Percentiles rank a stretch among this genome's conserved stretches.
phyloP scores from a whole-genome alignment of 805 yeast species.

The Saccharomycopsis javanensis region DNA sequence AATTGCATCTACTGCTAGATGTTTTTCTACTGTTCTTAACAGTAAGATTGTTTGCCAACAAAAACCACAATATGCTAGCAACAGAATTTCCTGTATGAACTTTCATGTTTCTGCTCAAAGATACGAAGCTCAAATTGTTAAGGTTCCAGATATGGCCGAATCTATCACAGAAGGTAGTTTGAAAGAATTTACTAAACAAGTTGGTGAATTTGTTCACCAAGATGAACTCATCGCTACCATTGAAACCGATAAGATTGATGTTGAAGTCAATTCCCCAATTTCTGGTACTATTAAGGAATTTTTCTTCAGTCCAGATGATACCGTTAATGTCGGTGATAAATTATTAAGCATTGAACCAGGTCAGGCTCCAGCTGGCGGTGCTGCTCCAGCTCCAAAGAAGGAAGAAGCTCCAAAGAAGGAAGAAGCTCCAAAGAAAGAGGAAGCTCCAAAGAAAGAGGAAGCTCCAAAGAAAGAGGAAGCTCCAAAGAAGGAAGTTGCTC shows the following conservation, averaged over 20 bases:
- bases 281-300: constrained; percentile 83
- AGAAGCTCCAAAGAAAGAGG: constrained; percentile 22
- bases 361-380: constrained; percentile 51
- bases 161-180: constrained; percentile 96
- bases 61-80: constrained; percentile 1
- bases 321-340: constrained; percentile 94
- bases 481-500: constrained; percentile 24
- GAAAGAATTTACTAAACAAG: constrained; percentile 53
- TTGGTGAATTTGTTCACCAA: constrained; percentile 78
- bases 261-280: constrained; percentile 91
- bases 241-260: constrained; percentile 97
- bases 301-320: constrained; percentile 76
- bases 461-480: constrained; percentile 24
- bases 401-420: constrained; percentile 23
- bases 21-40: constrained; percentile 10
- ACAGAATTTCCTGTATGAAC: constrained; percentile 2
- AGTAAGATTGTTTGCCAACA: neutral
- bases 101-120: constrained; percentile 23
- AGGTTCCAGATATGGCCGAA: constrained; percentile 98
- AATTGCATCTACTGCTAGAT: constrained; percentile 7
- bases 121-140: constrained; percentile 43
- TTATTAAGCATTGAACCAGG: constrained; percentile 77
- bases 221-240: constrained; percentile 94
- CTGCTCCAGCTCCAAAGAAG: constrained; percentile 29
- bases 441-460: constrained; percentile 27